Percentiles rank a stretch among this genome's conserved stretches.
These are phyloP conservation scores for Candida namnaoensis DNA, from an alignment of 805 yeast genomes.

Conservation along the genomic window DNA sequence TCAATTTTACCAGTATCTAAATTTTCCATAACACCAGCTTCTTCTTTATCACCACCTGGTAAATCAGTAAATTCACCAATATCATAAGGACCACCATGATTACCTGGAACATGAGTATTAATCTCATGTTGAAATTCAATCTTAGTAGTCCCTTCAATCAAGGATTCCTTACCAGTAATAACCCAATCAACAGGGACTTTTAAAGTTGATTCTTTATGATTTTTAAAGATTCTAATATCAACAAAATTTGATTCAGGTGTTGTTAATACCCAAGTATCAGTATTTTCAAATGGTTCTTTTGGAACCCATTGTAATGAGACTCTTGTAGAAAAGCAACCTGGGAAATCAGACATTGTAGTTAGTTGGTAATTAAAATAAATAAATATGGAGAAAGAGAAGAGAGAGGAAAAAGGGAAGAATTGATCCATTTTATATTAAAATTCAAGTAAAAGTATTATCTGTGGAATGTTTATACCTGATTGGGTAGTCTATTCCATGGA, in stretches of 20 bases:
- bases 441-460: too few species aligned
- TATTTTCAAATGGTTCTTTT: conserved; percentile 28
- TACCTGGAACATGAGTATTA: conserved; percentile 7
- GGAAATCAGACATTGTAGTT: background rate
- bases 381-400: too few species aligned
- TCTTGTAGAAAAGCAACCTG: conserved; percentile 27
- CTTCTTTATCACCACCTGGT: conserved; percentile 33
- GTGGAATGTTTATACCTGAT: too few species aligned
- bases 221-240: conserved; percentile 29
- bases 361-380: too few species aligned
- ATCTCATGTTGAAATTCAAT: conserved; percentile 2
- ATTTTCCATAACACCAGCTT: conserved; percentile 42
- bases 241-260: conserved; percentile 37
- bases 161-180: conserved; percentile 22
- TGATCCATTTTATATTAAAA: too few species aligned
- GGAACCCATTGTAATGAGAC: conserved; percentile 46
- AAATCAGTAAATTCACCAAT: conserved; percentile 35
- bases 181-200: conserved; percentile 17
- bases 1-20: conserved; percentile 32
- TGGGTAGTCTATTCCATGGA: too few species aligned
- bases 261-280: conserved; percentile 40
- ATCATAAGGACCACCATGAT: conserved; percentile 21
- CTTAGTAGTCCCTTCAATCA: conserved; percentile 5
- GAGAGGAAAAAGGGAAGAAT: too few species aligned
- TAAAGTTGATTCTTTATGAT: conserved; percentile 1